Percentiles rank a stretch among this genome's conserved stretches.
phyloP scores from a whole-genome alignment of 495 filamentous ascomycete species.

The Pseudevernia furfuracea region DNA sequence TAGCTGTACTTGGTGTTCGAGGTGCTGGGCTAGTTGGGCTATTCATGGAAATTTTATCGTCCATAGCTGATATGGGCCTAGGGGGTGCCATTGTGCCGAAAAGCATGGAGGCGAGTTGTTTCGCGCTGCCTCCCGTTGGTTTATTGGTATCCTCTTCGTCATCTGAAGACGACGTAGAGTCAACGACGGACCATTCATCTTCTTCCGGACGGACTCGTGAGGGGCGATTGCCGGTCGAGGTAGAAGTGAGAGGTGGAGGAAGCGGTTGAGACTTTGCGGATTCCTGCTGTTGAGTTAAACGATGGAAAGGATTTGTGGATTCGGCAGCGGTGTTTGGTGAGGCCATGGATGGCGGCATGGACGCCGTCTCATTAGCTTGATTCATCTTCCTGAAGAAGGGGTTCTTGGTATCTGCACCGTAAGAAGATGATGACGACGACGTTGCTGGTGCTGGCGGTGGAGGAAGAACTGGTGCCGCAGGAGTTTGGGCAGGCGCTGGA shows the following conservation, averaged over 20 bases:
- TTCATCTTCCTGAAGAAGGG: conserved; percentile 68
- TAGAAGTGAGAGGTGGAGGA: conserved; percentile 33
- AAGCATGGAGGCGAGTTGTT: conserved; percentile 83
- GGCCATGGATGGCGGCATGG: conserved; percentile 23
- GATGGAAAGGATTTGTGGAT: conserved; percentile 95
- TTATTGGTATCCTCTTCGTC: conserved; percentile 66
- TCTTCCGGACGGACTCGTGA: conserved; percentile 60
- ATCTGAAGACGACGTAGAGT: conserved; percentile 57
- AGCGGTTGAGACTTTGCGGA: conserved; percentile 39
- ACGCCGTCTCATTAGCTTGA: conserved; percentile 36
- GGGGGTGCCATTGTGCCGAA: conserved; percentile 98
- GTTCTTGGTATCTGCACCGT: conserved; percentile 48
- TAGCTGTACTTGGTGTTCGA: conserved; percentile 8
- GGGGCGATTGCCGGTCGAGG: conserved; percentile 38
- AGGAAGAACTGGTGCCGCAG: conserved; percentile 28
- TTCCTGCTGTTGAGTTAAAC: conserved; percentile 59
- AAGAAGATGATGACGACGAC: conserved; percentile 29
- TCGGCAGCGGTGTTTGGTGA: conserved; percentile 40
- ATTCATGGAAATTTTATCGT: conserved; percentile 52
- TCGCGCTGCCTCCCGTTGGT: conserved; percentile 71
- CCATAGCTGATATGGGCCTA: conserved; percentile 75
- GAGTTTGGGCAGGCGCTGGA: conserved; percentile 28
- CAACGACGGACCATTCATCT: conserved; percentile 80
- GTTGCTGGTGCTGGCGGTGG: conserved; percentile 27
- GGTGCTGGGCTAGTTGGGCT: conserved; percentile 23